A percentile compares a stretch with the other conserved stretches of the same genome.
Evolutionary conservation across 2,329 filamentous ascomycete genomes (phyloP).

Genomic region (Hirsutella rhossiliensis): DNA sequence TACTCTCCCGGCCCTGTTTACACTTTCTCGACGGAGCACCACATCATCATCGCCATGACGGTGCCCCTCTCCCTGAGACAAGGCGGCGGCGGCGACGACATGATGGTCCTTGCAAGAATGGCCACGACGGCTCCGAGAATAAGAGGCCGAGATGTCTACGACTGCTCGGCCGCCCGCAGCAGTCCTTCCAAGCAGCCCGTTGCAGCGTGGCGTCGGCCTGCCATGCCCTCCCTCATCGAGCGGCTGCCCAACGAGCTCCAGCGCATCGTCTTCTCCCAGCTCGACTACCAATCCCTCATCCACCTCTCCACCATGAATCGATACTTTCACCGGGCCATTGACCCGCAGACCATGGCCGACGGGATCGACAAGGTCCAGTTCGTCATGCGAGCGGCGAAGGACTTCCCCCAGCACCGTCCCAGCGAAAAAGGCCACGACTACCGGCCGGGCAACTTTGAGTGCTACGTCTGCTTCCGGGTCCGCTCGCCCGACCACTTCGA

Average conservation of each 20-base stretch:
- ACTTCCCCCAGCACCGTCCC: conserved; percentile 27
- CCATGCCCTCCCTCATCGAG: conserved; percentile 17
- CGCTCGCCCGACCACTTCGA: conserved; percentile 26
- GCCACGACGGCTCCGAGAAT: conserved; percentile 7
- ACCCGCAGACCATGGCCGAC: conserved; percentile 22
- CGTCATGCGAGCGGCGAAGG: conserved; percentile 27
- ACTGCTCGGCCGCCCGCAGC: neutral
- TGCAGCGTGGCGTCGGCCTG: neutral
- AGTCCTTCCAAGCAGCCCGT: neutral
- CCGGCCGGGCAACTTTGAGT: conserved; percentile 28
- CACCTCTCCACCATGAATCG: conserved; percentile 23
- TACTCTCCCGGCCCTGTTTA: neutral
- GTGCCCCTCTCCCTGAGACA: neutral
- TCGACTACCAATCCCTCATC: conserved; percentile 30
- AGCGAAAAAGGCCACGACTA: conserved; percentile 23
- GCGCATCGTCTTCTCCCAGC: conserved; percentile 17
- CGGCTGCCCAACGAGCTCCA: conserved; percentile 21
- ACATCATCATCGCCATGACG: neutral
- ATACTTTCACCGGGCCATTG: conserved; percentile 19
- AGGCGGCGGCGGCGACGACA: conserved; percentile 6
- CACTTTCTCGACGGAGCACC: neutral
- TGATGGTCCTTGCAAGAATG: conserved; percentile 17
- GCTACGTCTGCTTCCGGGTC: conserved; percentile 29
- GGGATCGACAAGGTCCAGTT: conserved; percentile 24
- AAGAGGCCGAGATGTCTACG: conserved; percentile 5